Conservation (phyloP, 1,284 basidiomycete genomes). For the Fomes fomentarius region DNA sequence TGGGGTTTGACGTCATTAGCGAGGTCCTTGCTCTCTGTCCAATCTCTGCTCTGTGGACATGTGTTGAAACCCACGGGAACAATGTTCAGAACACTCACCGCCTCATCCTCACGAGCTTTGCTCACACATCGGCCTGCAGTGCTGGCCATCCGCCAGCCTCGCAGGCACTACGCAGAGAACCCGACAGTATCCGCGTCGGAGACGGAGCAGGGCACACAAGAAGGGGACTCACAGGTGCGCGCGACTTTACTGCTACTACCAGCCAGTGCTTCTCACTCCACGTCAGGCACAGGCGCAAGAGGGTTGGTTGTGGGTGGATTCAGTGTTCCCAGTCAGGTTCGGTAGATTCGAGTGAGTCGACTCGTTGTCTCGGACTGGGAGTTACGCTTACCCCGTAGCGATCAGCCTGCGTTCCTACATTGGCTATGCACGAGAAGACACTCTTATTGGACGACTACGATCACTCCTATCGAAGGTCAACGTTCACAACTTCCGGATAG, state of each 20-base stretch:
- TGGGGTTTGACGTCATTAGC: constrained; percentile 25
- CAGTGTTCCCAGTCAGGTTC: constrained; percentile 58
- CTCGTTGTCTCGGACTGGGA: neutral
- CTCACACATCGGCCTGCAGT: neutral
- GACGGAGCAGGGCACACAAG: neutral
- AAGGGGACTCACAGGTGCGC: neutral
- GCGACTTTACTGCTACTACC: too few relatives aligned
- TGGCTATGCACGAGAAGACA: constrained; percentile 58
- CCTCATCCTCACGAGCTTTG: constrained; percentile 5
- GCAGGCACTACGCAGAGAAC: constrained; percentile 12
- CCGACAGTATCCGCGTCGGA: neutral
- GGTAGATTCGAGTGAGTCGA: constrained; percentile 54
- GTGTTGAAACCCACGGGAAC: constrained; percentile 3
- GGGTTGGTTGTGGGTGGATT: constrained; percentile 57
- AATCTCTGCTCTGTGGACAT: neutral
- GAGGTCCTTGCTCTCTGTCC: neutral
- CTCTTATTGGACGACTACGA: constrained; percentile 50
- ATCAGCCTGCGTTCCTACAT: constrained; percentile 56
- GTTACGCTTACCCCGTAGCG: constrained; percentile 37
- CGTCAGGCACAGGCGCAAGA: constrained; percentile 30
- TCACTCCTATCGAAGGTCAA: constrained; percentile 54
- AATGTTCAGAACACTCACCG: constrained; percentile 8
- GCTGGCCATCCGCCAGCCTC: neutral
- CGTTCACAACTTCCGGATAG: constrained; percentile 56
- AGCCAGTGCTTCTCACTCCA: neutral